Base-by-base conservation (phyloP, 2,329 filamentous ascomycete species). In the Aspergillus udagawae region DNA sequence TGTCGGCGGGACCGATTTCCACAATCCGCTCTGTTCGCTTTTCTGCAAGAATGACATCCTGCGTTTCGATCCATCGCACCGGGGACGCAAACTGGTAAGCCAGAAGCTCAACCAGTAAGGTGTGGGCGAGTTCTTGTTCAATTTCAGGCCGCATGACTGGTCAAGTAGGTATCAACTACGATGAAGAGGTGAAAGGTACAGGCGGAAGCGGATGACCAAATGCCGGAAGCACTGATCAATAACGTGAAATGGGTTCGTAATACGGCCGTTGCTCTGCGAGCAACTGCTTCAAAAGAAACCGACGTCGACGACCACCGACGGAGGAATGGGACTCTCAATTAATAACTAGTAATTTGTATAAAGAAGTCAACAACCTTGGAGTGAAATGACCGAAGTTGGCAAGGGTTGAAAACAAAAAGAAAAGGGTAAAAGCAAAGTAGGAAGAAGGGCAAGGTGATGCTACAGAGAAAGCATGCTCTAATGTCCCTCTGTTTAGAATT, bases 11-110 rank as follows among this genome's bases (percentile, higher is more conserved):
- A 74, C 94, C 94, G 68, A 99, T 89, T 78, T 99, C 94, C 69
- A 99, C 94, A 72, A 99, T 95, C 73, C 94, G 88, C 83, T 99
- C 94, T 52, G 94, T 95, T 53, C 87, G 89, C 80, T 96, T 94
- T 78, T 97, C 92, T 64, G 89, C 93, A 68, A 99, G 89, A 72
- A 99, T 94, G 69, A 99, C 94, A 93, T 99, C 94, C 80, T 99
- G 94, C 55, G 94, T 99, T 80, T 99, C 94, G 78, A 99, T 99
- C 94, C 94, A 99, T 87, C 94, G 88, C 69, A 99, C 94, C 52
- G 94, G 94, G 54, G 93, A 97, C 70, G 94, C 94, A 77, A 99
- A 99, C 76, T 99, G 94, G 79, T 97, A 99, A 82, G 94, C 94
- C 67, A 99, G 87, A 64, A 99, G 90, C 87, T 99, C 94, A 65